These are phyloP conservation scores for Priceomyces fermenticarens DNA, from an alignment of 805 yeast genomes.

Conservation along the genomic window DNA sequence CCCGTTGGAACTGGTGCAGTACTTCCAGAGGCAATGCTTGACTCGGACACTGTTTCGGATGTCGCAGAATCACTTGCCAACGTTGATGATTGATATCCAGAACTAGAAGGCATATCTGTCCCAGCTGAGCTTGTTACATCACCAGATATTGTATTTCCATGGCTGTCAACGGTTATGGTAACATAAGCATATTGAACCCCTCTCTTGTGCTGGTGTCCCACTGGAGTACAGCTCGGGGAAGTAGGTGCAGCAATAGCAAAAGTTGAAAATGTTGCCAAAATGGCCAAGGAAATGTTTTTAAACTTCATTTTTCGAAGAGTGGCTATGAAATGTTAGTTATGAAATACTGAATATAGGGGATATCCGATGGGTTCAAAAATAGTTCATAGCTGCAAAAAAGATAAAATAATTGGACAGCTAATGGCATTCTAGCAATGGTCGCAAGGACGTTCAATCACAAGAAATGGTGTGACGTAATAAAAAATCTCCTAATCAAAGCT, in stretches of 20 bases:
- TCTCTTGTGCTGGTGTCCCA: constrained; percentile 60
- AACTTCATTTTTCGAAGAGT: constrained; percentile 8
- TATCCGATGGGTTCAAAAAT: not conserved
- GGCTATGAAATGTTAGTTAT: constrained; percentile 1
- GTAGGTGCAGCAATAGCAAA: constrained; percentile 9
- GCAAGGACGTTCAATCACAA: too few relatives aligned
- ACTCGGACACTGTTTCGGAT: constrained; percentile 21
- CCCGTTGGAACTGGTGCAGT: constrained; percentile 39
- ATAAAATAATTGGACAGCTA: too few relatives aligned
- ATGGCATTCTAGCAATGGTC: too few relatives aligned
- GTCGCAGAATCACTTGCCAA: constrained; percentile 9
- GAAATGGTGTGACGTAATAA: too few relatives aligned
- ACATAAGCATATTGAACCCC: constrained; percentile 46
- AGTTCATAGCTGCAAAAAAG: too few relatives aligned
- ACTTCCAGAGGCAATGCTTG: constrained; percentile 9
- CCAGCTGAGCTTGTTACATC: constrained; percentile 7
- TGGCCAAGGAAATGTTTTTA: constrained; percentile 14
- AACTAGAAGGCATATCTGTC: constrained; percentile 10
- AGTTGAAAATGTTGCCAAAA: constrained; percentile 16
- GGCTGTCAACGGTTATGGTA: constrained; percentile 42
- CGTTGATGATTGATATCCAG: constrained; percentile 15
- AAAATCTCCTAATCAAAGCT: too few relatives aligned
- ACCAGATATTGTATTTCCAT: constrained; percentile 33
- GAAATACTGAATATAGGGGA: not conserved
- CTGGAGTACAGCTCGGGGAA: not conserved